phyloP scores from a whole-genome alignment of 2,329 filamentous ascomycete genomes.

The Arachnomyces sp. region DNA sequence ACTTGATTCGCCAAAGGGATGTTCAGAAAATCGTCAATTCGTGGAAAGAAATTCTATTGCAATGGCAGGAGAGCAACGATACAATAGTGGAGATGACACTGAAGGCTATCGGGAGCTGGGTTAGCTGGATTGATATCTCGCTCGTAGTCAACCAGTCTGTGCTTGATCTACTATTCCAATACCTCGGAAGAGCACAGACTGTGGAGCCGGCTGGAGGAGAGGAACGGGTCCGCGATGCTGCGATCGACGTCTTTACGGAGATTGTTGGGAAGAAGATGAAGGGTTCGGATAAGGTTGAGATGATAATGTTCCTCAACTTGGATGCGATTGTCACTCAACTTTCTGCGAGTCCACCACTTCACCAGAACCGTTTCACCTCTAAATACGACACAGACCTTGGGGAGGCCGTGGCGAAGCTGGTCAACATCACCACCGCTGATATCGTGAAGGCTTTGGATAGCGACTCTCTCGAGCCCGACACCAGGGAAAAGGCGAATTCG shows the following conservation, averaged over 20 bases:
- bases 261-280: conserved; percentile 99
- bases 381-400: conserved; percentile 93
- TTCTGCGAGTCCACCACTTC: conserved; percentile 70
- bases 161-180: conserved; percentile 73
- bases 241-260: conserved; percentile 90
- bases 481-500: conserved; percentile 66
- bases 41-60: conserved; percentile 82
- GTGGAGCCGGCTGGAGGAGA: conserved; percentile 56
- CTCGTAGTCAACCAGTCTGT: conserved; percentile 85
- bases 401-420: conserved; percentile 88
- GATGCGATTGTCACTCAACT: conserved; percentile 78
- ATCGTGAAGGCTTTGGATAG: conserved; percentile 80
- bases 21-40: conserved; percentile 79
- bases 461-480: conserved; percentile 49
- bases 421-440: conserved; percentile 82
- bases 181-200: conserved; percentile 67
- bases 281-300: conserved; percentile 80
- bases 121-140: conserved; percentile 96
- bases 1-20: conserved; percentile 76
- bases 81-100: conserved; percentile 76
- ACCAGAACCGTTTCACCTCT: conserved; percentile 68
- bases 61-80: conserved; percentile 65
- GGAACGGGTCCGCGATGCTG: conserved; percentile 79
- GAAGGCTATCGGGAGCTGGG: conserved; percentile 90
- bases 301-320: conserved; percentile 86